phyloP scores from a whole-genome alignment of 2,329 filamentous ascomycete genomes.

The Trichoderma afroharzianum region DNA sequence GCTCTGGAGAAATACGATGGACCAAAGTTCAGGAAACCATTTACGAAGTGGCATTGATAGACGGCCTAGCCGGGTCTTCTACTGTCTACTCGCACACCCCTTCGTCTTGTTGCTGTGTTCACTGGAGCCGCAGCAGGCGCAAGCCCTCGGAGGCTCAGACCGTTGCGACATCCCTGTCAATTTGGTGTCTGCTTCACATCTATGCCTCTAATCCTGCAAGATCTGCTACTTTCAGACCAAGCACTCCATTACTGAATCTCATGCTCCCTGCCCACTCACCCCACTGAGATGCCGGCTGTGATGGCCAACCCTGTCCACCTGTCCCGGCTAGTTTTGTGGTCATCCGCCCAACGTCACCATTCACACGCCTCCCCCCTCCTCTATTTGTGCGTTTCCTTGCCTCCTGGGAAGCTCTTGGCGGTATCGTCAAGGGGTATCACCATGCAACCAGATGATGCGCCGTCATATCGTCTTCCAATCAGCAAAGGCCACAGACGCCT shows the following conservation, averaged over 20 bases:
- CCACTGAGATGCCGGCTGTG: conserved; percentile 15
- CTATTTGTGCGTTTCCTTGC: background rate
- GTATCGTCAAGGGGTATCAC: conserved; percentile 1
- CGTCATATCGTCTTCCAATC: conserved; percentile 5
- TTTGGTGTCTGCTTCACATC: background rate
- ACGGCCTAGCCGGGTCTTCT: background rate
- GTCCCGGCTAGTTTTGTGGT: conserved; percentile 11
- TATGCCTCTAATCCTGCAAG: conserved; percentile 14
- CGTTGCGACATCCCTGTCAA: background rate
- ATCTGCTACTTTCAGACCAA: conserved; percentile 15
- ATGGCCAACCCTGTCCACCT: background rate
- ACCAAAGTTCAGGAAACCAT: background rate
- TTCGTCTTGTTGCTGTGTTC: background rate
- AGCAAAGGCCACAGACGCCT: background rate
- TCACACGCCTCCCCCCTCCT: background rate
- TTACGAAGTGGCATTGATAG: background rate
- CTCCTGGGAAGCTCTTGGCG: background rate
- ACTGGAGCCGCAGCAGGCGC: background rate
- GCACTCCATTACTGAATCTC: conserved; percentile 15
- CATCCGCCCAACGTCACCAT: conserved; percentile 6
- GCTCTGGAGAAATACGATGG: background rate
- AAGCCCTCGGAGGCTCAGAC: background rate
- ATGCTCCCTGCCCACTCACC: conserved; percentile 18
- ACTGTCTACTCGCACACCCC: background rate
- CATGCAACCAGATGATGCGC: conserved; percentile 10